Base-by-base conservation (phyloP, 352 stramenopile species). In the Globisporangium cylindrosporum region DNA sequence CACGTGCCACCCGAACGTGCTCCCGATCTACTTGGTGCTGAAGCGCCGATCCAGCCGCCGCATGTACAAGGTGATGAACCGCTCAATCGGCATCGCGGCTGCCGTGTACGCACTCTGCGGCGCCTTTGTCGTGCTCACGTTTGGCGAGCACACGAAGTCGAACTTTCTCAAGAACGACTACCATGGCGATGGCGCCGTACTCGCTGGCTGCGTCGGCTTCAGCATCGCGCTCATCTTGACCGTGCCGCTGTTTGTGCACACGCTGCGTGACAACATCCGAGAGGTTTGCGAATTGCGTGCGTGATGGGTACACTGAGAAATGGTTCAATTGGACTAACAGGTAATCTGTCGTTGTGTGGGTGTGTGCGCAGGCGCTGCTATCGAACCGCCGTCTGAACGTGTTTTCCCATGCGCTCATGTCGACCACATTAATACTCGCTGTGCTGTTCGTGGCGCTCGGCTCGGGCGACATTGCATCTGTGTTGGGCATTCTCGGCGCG, bases 121-220 rank as follows among this genome's bases (percentile, higher is more conserved):
- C 7, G 78, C 81, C 22, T 95, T 95, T 68, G 89, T 93, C 32
- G 87, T 95, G 65, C 75, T 97, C 62, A 97, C 89, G 32, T 97
- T 97, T 61, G 88, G 88, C 5, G 82, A 88, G 7, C 67, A 76
- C 9, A 94, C 88, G 1, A 73, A 78, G 38, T 92, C 88, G 48
- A 97, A 97, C 56, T 97, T 97, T 46, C 74, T 97, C 60, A 87
- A 90, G 67, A 97, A 97, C 66, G 80, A 97, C 70, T 97, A 95
- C 73, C 85, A 84, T 58, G 65, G 81, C 14, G 84, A 95, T 62
- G 79, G 74, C 22, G 86, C 86, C 24, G 82, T 94, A 27, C 69
- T 93, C 46, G 69, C 79, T 2, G 89, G 88, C 10, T 87, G 75
- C 67, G 73, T 95, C 43, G 89, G 89, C 54, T 94, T 95, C 72